These are phyloP conservation scores for Colletotrichum sp. DNA, from an alignment of 2,329 filamentous ascomycete genomes.

Conservation along the genomic window DNA sequence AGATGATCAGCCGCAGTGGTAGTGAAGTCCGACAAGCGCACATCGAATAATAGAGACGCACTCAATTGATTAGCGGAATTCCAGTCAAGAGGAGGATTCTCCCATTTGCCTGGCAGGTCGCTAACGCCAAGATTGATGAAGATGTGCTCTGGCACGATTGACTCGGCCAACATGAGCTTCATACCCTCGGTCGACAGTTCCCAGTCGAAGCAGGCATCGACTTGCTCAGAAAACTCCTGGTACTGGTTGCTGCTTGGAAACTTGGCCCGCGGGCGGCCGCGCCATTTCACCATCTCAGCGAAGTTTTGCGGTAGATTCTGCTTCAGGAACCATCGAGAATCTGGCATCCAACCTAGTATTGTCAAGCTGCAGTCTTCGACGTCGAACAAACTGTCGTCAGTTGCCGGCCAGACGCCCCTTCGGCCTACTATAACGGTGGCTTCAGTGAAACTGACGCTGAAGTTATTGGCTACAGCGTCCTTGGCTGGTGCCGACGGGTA, in stretches of 20 bases:
- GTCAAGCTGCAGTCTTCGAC: slow-evolving; percentile 42
- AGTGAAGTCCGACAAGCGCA: not conserved
- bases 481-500: not conserved
- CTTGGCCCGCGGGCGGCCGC: not conserved
- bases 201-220: slow-evolving; percentile 49
- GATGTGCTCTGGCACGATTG: slow-evolving; percentile 38
- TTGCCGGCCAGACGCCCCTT: slow-evolving; percentile 36
- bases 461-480: not conserved
- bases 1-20: slow-evolving; percentile 26
- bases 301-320: slow-evolving; percentile 35
- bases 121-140: slow-evolving; percentile 42
- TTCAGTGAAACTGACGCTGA: slow-evolving; percentile 5
- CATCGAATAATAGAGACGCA: not conserved
- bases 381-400: slow-evolving; percentile 39
- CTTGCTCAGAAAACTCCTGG: slow-evolving; percentile 32
- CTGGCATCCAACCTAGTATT: slow-evolving; percentile 50
- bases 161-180: slow-evolving; percentile 35
- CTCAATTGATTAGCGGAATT: slow-evolving; percentile 40
- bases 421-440: slow-evolving; percentile 27
- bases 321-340: slow-evolving; percentile 37
- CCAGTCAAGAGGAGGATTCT: slow-evolving; percentile 36
- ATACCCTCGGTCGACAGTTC: slow-evolving; percentile 46
- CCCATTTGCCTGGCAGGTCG: slow-evolving; percentile 9
- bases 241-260: slow-evolving; percentile 14
- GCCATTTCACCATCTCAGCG: slow-evolving; percentile 35